These are phyloP conservation scores for Phaseolus coccineus DNA, from an alignment of 331 rosid species.

Conservation along the genomic window DNA sequence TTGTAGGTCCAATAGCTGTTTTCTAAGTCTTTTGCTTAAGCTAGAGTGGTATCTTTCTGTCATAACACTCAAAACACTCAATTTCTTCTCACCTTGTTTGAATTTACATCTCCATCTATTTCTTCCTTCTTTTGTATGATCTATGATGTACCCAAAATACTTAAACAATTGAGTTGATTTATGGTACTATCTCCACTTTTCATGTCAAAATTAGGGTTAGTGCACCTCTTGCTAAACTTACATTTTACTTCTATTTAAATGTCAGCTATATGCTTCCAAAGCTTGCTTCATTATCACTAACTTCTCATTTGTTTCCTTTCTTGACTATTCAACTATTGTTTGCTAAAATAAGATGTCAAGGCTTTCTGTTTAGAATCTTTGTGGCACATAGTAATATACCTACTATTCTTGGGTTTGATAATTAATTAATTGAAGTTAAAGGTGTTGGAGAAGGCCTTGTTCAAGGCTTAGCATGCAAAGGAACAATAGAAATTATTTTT, in stretches of 20 bases:
- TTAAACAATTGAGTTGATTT: not conserved
- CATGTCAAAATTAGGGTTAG: not conserved
- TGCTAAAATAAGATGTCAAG: constrained; percentile 13
- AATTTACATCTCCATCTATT: not conserved
- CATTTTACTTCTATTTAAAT: not conserved
- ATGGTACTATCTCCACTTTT: not conserved
- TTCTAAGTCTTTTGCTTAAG: not conserved
- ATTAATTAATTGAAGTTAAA: constrained; percentile 30
- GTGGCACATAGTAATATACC: constrained; percentile 9
- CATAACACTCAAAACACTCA: not conserved
- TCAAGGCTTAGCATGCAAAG: not conserved
- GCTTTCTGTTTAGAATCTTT: not conserved
- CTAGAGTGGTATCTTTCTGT: not conserved
- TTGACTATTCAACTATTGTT: constrained; percentile 9
- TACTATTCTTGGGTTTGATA: constrained; percentile 18
- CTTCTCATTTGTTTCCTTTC: not conserved
- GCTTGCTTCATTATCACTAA: not conserved
- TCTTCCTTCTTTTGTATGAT: not conserved
- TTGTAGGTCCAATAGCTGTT: not conserved
- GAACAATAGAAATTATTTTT: constrained; percentile 10
- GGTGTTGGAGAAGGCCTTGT: constrained; percentile 27
- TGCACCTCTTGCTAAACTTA: not conserved
- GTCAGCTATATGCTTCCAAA: not conserved
- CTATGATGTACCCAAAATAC: not conserved
- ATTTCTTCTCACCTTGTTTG: not conserved